Conservation (phyloP, 306 rosid species). For the Prunus salicina region DNA sequence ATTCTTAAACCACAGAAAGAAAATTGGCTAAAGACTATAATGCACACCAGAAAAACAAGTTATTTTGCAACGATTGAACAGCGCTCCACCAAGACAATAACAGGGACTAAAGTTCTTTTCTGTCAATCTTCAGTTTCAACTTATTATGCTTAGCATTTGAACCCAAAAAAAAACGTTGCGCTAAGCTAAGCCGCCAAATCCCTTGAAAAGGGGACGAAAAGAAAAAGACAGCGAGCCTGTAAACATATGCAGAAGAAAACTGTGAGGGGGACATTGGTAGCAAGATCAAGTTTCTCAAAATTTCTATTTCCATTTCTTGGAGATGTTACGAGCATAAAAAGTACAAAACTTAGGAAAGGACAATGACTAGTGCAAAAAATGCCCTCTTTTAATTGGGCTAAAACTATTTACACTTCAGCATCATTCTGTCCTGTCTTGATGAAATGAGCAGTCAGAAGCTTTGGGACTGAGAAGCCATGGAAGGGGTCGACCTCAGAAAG, state of each 20-base stretch:
- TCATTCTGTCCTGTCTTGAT: constrained; percentile 15
- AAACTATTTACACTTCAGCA: constrained; percentile 18
- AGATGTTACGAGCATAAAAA: constrained; percentile 13
- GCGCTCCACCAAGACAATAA: neutral
- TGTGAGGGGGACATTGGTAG: neutral
- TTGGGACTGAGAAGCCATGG: constrained; percentile 24
- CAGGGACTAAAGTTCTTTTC: neutral
- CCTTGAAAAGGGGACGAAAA: neutral
- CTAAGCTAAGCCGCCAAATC: too few relatives aligned
- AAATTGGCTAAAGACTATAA: neutral
- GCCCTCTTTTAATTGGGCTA: constrained; percentile 19
- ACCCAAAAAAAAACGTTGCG: neutral
- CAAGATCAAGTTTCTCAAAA: neutral
- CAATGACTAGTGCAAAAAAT: constrained; percentile 23
- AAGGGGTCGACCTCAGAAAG: constrained; percentile 15
- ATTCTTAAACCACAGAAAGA: neutral
- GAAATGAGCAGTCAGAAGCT: constrained; percentile 27
- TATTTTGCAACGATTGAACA: neutral
- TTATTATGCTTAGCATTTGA: neutral
- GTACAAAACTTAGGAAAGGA: neutral
- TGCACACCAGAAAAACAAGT: neutral
- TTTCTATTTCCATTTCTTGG: constrained; percentile 17
- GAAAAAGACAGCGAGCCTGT: neutral
- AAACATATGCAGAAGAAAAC: neutral
- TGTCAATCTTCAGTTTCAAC: neutral